These are phyloP conservation scores for Kluyveromyces lactis DNA, from an alignment of 805 yeast genomes.

Conservation along the genomic window DNA sequence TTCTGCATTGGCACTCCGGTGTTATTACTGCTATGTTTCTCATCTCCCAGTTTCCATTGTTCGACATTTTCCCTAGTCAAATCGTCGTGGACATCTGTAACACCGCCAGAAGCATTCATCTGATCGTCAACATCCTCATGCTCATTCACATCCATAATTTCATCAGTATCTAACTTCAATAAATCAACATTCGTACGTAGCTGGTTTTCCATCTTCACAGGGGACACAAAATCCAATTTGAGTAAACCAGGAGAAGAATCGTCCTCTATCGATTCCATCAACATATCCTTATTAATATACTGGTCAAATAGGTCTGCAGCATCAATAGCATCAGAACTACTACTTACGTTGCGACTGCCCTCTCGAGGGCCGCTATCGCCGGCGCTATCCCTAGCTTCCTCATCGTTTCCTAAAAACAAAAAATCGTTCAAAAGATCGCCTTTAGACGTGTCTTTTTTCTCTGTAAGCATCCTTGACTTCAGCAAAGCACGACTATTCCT, in stretches of 20 bases:
- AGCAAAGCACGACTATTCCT: too few relatives aligned
- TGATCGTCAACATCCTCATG: too few relatives aligned
- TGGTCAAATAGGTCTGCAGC: slow-evolving; percentile 18
- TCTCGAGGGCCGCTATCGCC: background rate
- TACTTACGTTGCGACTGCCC: background rate
- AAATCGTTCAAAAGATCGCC: slow-evolving; percentile 24
- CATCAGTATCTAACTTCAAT: too few relatives aligned
- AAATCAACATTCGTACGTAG: too few relatives aligned
- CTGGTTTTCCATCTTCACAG: too few relatives aligned
- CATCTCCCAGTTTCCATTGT: background rate
- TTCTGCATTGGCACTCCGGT: background rate
- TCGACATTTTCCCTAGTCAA: background rate
- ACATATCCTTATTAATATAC: slow-evolving; percentile 18
- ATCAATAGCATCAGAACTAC: slow-evolving; percentile 12
- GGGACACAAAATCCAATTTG: background rate
- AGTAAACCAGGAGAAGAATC: slow-evolving; percentile 2
- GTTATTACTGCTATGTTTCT: too few relatives aligned
- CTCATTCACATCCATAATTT: too few relatives aligned
- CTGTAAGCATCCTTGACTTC: background rate
- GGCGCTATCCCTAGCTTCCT: slow-evolving; percentile 5
- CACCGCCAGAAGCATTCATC: too few relatives aligned
- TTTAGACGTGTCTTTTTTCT: slow-evolving; percentile 9
- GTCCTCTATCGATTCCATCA: slow-evolving; percentile 5
- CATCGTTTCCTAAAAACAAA: slow-evolving; percentile 13
- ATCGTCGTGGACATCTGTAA: background rate